Evolutionary conservation across 2,329 filamentous ascomycete species (phyloP).

Genomic region (Apiospora pterosperma): DNA sequence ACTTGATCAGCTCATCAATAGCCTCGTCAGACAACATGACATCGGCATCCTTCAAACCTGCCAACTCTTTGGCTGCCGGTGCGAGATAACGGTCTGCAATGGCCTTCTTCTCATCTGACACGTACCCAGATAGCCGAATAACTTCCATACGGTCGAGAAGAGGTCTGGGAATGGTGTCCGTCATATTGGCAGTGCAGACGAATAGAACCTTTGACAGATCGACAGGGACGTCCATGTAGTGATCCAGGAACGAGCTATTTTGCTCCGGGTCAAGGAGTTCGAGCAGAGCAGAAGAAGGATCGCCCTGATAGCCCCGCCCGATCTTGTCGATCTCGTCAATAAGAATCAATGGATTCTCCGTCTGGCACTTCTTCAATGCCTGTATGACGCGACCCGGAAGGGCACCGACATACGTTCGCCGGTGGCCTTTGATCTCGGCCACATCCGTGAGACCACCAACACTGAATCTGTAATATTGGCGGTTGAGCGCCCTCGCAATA

Average conservation of each 20-base stretch:
- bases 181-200: conserved; percentile 98
- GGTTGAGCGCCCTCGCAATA: conserved; percentile 88
- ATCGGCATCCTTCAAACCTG: conserved; percentile 84
- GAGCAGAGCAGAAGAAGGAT: conserved; percentile 89
- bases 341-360: conserved; percentile 92
- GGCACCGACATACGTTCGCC: conserved; percentile 93
- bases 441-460: conserved; percentile 96
- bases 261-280: conserved; percentile 96
- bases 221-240: conserved; percentile 98
- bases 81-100: conserved; percentile 92
- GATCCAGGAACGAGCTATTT: conserved; percentile 94
- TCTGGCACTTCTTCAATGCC: conserved; percentile 97
- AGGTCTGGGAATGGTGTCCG: conserved; percentile 92
- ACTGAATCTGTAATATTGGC: conserved; percentile 97
- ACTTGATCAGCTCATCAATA: conserved; percentile 96
- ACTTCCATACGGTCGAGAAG: conserved; percentile 97
- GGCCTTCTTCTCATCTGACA: conserved; percentile 97
- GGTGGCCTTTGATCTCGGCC: conserved; percentile 96
- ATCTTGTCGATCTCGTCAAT: conserved; percentile 99
- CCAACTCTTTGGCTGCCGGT: conserved; percentile 90
- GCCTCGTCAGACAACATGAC: conserved; percentile 84
- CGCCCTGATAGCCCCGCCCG: conserved; percentile 91
- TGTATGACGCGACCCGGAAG: conserved; percentile 96
- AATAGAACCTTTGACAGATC: conserved; percentile 97
- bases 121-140: conserved; percentile 93